Evolutionary conservation across 495 filamentous ascomycete genomes (phyloP), one percentile per base, ranked within the genome.

Genomic region (Rostrohypoxylon terebratum): DNA sequence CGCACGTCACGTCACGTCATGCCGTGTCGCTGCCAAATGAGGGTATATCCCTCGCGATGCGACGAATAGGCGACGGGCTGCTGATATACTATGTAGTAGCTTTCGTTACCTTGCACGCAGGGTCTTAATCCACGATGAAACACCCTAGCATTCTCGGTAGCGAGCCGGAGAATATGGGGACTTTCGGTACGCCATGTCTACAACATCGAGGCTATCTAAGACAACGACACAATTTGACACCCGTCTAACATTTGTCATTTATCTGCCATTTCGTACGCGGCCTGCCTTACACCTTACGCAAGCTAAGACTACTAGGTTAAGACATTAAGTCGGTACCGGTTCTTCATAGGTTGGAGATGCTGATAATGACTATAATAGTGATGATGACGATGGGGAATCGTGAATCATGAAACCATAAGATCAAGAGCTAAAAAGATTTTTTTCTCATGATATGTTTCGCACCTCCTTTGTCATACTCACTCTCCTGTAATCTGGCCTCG

Each of bases 1-100:
- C 28, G 51, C 51, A 55, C 51, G 51, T 55, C 51, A 54, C 33
- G 50, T 54, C 23, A 55, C 36, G 51, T 36, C 51, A 54, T 54
- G 25, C 51, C n/a, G 28, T 55, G 50, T 33, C 25, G 25, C 31
- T 33, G n/a, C 51, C 51, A 8, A 20, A 55, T 16, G 16, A 36
- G 28, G 51, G 51, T 36, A 55, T 55, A 55, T 53, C 48, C 48
- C 21, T 53, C 48, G 48, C 11, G 23, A 6, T n/a, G 13, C 28
- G 51, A 55, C 51, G 51, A 55, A 55, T 55, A 20, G 11, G 51
- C 51, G 51, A 20, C 18, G n/a, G 1, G n/a, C 51, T 9, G 36
- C 34, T 6, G n/a, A n/a, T n/a, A n/a, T n/a, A n/a, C n/a, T n/a
- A n/a, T n/a, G 20, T 18, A 20, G 51, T 55, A 42, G 51, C 31